Evolutionary conservation across 2,329 filamentous ascomycete species (phyloP).

Genomic region (Escovopsis sp.): DNA sequence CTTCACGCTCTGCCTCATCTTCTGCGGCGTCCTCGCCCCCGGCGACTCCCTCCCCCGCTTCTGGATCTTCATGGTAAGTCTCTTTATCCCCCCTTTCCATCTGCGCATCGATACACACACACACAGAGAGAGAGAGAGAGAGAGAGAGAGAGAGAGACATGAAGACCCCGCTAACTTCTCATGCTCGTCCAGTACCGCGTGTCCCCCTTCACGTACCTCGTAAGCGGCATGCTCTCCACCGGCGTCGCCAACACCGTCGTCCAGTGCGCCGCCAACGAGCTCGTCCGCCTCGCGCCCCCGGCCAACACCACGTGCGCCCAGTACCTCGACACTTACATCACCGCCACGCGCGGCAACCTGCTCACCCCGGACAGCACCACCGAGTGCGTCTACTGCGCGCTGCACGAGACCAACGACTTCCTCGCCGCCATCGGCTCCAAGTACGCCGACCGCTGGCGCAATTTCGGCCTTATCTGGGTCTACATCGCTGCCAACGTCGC

Average conservation of each 20-base stretch:
- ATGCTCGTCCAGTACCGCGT: conserved; percentile 41
- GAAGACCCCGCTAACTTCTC: conserved; percentile 4
- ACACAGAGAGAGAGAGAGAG: too few relatives aligned
- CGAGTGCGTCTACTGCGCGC: conserved; percentile 41
- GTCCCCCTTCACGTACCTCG: conserved; percentile 71
- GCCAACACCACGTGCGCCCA: conserved; percentile 40
- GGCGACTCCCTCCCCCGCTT: conserved; percentile 52
- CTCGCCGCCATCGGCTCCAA: conserved; percentile 32
- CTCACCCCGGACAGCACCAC: conserved; percentile 29
- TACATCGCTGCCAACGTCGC: conserved; percentile 45
- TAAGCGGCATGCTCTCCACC: conserved; percentile 55
- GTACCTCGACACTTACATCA: conserved; percentile 41
- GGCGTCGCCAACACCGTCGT: conserved; percentile 55
- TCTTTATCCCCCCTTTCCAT: background rate
- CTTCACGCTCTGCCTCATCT: conserved; percentile 59
- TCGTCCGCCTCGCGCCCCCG: conserved; percentile 49
- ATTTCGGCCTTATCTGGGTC: conserved; percentile 49
- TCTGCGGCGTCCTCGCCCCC: conserved; percentile 58
- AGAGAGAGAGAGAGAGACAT: too few relatives aligned
- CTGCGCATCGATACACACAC: too few relatives aligned
- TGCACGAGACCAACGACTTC: conserved; percentile 37
- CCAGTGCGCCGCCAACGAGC: conserved; percentile 54
- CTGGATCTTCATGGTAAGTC: conserved; percentile 58
- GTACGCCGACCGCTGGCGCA: conserved; percentile 50
- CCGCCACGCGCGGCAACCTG: conserved; percentile 36